A percentile compares a stretch with the other conserved stretches of the same genome.
These are phyloP conservation scores for Brassica nigra DNA, from an alignment of 345 rosid genomes.

Conservation along the genomic window DNA sequence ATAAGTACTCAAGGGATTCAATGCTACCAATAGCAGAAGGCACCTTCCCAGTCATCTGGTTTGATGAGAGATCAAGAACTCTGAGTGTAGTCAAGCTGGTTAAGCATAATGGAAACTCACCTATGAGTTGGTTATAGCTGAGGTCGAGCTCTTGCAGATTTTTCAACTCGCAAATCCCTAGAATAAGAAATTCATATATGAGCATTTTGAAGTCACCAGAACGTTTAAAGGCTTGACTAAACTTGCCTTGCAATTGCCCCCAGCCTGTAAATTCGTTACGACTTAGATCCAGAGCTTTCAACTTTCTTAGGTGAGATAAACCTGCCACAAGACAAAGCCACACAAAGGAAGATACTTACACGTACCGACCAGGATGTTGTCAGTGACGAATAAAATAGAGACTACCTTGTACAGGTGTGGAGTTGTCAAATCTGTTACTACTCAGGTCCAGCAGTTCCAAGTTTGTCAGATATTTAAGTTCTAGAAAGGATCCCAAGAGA, in stretches of 20 bases:
- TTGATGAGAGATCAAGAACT: conserved; percentile 1
- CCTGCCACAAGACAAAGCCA: background rate
- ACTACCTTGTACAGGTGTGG: background rate
- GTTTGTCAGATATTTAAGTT: background rate
- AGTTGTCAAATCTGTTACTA: background rate
- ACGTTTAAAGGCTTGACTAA: background rate
- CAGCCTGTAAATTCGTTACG: background rate
- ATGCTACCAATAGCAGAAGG: background rate
- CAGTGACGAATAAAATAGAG: background rate
- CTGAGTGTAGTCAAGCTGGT: background rate
- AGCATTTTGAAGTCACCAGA: background rate
- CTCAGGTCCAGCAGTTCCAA: background rate
- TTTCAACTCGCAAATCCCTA: background rate
- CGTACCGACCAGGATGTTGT: background rate
- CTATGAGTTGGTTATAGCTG: background rate
- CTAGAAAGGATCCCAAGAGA: background rate
- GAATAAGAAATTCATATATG: background rate
- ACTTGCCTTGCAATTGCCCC: background rate
- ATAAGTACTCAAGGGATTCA: background rate
- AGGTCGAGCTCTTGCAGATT: background rate
- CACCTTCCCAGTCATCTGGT: background rate
- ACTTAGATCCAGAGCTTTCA: background rate
- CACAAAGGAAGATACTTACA: background rate
- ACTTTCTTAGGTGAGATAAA: background rate
- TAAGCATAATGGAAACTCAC: background rate